These are phyloP conservation scores for Colletotrichum viniferum DNA, from an alignment of 2,329 filamentous ascomycete genomes.

Conservation along the genomic window DNA sequence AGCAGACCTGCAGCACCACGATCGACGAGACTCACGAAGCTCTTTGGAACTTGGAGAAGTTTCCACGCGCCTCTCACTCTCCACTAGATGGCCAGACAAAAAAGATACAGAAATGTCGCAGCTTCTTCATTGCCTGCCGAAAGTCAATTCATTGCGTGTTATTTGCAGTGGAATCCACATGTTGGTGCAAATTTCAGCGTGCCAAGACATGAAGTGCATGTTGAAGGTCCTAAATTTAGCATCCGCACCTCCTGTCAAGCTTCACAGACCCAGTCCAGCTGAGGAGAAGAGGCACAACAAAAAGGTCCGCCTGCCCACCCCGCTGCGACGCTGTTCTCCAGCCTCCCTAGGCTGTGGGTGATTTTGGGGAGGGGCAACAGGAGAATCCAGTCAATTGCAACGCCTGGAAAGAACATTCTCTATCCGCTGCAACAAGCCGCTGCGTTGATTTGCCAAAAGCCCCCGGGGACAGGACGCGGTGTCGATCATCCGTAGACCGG, in stretches of 20 bases:
- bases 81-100: background rate
- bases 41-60: background rate
- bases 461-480: background rate
- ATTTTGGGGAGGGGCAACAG: background rate
- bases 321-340: background rate
- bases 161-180: background rate
- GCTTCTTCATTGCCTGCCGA: background rate
- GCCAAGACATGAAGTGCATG: background rate
- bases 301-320: background rate
- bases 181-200: background rate
- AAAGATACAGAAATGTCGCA: background rate
- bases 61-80: background rate
- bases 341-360: background rate
- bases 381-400: background rate
- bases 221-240: conserved; percentile 15
- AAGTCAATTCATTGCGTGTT: background rate
- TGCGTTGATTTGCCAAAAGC: background rate
- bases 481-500: conserved; percentile 13
- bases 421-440: background rate
- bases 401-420: background rate
- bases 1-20: background rate
- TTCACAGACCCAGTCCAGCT: background rate
- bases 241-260: conserved; percentile 1
- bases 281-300: background rate
- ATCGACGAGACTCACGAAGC: background rate